Conservation (phyloP, 306 rosid species). For the Comarum palustre region DNA sequence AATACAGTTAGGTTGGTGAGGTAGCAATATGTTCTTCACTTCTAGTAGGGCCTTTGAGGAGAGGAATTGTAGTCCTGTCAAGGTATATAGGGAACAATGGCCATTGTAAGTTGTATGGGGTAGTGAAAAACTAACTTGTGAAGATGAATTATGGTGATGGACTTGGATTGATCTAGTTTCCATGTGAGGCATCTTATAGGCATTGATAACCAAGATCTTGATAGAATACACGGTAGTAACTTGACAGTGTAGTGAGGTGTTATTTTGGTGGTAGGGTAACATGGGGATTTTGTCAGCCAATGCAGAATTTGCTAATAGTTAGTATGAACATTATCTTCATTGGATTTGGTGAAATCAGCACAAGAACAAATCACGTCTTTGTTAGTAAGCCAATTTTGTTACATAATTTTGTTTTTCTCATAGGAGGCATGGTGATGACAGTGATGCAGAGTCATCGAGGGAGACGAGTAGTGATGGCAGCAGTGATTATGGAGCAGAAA, state of each 20-base stretch:
- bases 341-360: constrained; percentile 3
- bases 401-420: constrained; percentile 17
- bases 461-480: constrained; percentile 81
- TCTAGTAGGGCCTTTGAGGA: not conserved
- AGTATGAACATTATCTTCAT: constrained; percentile 1
- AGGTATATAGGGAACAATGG: not conserved
- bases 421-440: constrained; percentile 67
- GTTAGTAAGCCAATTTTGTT: not conserved
- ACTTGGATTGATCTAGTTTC: not conserved
- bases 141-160: not conserved
- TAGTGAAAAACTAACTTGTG: not conserved
- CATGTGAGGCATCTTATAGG: not conserved
- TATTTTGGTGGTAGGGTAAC: not conserved
- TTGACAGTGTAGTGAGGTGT: not conserved
- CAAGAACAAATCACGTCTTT: not conserved
- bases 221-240: not conserved
- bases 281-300: not conserved
- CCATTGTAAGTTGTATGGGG: not conserved
- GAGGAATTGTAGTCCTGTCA: not conserved
- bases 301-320: not conserved
- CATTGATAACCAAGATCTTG: not conserved
- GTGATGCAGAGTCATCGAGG: constrained; percentile 79
- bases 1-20: not conserved
- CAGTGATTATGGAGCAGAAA: constrained; percentile 58
- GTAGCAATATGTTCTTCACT: not conserved